phyloP scores from a whole-genome alignment of 257 asterid genomes.

The Petrea volubilis region DNA sequence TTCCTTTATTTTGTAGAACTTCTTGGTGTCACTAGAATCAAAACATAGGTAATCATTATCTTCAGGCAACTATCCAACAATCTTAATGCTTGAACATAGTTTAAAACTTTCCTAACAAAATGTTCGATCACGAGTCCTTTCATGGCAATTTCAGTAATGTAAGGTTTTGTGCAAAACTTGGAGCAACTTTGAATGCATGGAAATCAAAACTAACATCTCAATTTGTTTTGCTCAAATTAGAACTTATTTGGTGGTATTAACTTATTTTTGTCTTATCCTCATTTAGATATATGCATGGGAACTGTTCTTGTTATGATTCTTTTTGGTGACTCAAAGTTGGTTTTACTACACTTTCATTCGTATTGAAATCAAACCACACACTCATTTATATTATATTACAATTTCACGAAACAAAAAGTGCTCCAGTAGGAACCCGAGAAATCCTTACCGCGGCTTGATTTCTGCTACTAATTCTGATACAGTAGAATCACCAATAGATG shows the following conservation, averaged over 20 bases:
- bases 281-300: conserved; percentile 5
- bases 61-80: conserved; percentile 9
- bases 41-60: background rate
- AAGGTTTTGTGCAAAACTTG: background rate
- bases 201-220: background rate
- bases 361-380: conserved; percentile 12
- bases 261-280: background rate
- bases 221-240: background rate
- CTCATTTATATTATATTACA: conserved; percentile 8
- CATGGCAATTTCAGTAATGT: background rate
- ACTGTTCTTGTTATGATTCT: background rate
- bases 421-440: background rate
- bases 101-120: background rate
- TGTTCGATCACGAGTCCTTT: background rate
- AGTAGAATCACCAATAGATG: conserved; percentile 52
- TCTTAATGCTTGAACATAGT: background rate
- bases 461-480: conserved; percentile 82
- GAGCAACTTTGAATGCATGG: background rate
- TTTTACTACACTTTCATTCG: conserved; percentile 4
- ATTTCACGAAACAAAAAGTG: conserved; percentile 8
- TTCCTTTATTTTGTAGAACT: background rate
- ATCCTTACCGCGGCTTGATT: conserved; percentile 89
- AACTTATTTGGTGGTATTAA: conserved; percentile 7
- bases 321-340: background rate
- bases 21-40: background rate